Conservation (phyloP, 495 filamentous ascomycete genomes). For the Daldinia grandis region DNA sequence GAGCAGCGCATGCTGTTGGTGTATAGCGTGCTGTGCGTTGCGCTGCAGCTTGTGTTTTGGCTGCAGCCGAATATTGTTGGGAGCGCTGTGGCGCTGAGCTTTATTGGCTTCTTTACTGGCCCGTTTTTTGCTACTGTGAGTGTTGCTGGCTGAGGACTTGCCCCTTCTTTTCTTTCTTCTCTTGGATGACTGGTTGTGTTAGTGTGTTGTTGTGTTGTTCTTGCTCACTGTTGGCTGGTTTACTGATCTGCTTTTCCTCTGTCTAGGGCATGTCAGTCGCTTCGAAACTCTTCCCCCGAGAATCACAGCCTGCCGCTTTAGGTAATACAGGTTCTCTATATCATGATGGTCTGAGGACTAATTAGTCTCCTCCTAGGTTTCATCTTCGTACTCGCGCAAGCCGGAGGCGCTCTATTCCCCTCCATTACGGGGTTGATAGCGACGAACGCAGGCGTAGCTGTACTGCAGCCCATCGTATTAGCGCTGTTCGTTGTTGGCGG, state of each 20-base stretch:
- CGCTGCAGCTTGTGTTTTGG: slow-evolving; percentile 68
- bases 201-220: background rate
- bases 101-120: slow-evolving; percentile 76
- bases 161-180: no score
- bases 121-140: slow-evolving; percentile 57
- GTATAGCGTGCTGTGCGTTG: slow-evolving; percentile 63
- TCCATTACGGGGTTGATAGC: slow-evolving; percentile 60
- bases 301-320: slow-evolving; percentile 51
- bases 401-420: slow-evolving; percentile 60
- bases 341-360: no score
- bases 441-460: slow-evolving; percentile 54
- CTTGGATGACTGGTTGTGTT: background rate
- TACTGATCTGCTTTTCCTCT: background rate
- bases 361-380: slow-evolving; percentile 42
- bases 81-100: slow-evolving; percentile 71
- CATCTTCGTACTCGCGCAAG: slow-evolving; percentile 59
- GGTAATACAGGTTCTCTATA: no score
- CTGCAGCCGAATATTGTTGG: slow-evolving; percentile 72
- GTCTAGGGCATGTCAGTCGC: slow-evolving; percentile 51
- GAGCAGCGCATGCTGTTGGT: slow-evolving; percentile 59
- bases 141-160: background rate
- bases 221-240: background rate
- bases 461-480: slow-evolving; percentile 61
- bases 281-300: slow-evolving; percentile 52
- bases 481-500: slow-evolving; percentile 55